A percentile compares a stretch with the other conserved stretches of the same genome.
These are phyloP conservation scores for Cucumis melo DNA, from an alignment of 306 rosid species.

Conservation along the genomic window DNA sequence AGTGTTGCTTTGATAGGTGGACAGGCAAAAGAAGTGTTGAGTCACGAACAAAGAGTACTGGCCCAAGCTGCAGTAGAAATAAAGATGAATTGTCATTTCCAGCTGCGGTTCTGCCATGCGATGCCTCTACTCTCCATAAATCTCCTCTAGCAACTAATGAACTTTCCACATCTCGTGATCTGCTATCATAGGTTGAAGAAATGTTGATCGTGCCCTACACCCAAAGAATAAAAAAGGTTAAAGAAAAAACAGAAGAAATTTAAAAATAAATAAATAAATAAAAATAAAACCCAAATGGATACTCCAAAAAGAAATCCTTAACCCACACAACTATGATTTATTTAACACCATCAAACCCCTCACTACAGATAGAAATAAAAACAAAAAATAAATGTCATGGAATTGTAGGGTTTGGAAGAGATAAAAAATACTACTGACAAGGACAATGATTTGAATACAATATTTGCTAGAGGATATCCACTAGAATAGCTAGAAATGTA, in stretches of 20 bases:
- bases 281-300: not conserved
- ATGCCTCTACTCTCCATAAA: conserved; percentile 94
- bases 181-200: conserved; percentile 76
- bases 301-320: not conserved
- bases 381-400: not conserved
- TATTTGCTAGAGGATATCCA: not conserved
- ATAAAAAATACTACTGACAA: not conserved
- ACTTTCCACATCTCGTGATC: conserved; percentile 72
- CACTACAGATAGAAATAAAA: not conserved
- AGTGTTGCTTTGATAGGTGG: conserved; percentile 87
- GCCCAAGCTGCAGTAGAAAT: conserved; percentile 92
- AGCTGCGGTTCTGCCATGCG: conserved; percentile 61
- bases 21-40: conserved; percentile 90
- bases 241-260: conserved; percentile 2
- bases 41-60: conserved; percentile 83
- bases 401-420: not conserved
- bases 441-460: not conserved
- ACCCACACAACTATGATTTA: not conserved
- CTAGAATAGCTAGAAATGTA: not conserved
- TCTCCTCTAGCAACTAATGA: conserved; percentile 90
- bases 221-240: conserved; percentile 9
- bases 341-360: not conserved
- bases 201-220: conserved; percentile 61
- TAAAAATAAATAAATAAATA: too few species aligned
- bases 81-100: conserved; percentile 73